phyloP scores from a whole-genome alignment of 83 land plant genomes.

The Diphasiastrum complanatum region DNA sequence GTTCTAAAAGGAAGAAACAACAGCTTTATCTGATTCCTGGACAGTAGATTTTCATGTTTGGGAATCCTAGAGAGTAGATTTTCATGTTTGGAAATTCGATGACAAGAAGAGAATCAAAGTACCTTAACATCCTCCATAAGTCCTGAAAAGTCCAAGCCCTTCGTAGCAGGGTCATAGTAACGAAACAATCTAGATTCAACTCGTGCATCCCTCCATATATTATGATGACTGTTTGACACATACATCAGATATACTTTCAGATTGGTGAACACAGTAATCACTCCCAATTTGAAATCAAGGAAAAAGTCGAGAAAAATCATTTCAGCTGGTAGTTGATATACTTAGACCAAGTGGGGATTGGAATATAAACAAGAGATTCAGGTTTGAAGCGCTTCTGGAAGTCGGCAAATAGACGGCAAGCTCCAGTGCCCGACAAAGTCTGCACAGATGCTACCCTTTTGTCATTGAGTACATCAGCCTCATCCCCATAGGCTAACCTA shows the following conservation, averaged over 20 bases:
- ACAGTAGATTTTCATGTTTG: background rate
- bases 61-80: background rate
- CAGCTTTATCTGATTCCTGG: no score
- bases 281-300: background rate
- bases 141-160: slow-evolving; percentile 68
- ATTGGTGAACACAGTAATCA: background rate
- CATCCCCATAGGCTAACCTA: slow-evolving; percentile 79
- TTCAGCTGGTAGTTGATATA: slow-evolving; percentile 1
- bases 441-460: slow-evolving; percentile 81
- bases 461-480: slow-evolving; percentile 62
- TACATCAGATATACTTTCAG: no score
- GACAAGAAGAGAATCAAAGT: background rate
- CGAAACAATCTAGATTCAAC: slow-evolving; percentile 65
- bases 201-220: slow-evolving; percentile 92
- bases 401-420: slow-evolving; percentile 88
- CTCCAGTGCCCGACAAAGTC: slow-evolving; percentile 91
- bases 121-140: slow-evolving; percentile 91
- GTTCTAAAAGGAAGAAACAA: no score
- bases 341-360: slow-evolving; percentile 94
- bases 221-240: slow-evolving; percentile 57
- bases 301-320: background rate
- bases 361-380: slow-evolving; percentile 74
- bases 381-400: slow-evolving; percentile 83
- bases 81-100: no score
- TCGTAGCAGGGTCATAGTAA: slow-evolving; percentile 67